Evolutionary conservation across 2,329 filamentous ascomycete species (phyloP), one percentile per base, ranked within the genome.

Genomic region (Pseudogymnoascus sp.): DNA sequence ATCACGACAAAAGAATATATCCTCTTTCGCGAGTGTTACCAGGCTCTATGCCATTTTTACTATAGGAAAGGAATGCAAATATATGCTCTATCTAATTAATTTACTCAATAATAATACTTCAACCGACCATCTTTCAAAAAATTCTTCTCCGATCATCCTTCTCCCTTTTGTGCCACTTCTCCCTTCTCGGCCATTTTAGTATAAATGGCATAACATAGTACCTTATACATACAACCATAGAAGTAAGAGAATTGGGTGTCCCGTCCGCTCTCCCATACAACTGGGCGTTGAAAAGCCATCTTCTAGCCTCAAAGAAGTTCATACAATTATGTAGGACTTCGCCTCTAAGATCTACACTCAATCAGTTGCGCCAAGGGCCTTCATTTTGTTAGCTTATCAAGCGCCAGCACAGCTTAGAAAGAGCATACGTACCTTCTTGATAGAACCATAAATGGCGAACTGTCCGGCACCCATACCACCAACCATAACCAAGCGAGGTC

Each of bases 361-460:
- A 15, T 87, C 87, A 13, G 82, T 85, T 60, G 89, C 90, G 63
- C 87, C 87, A 4, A 91, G 77, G 1, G 81, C 77, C 77, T 86
- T 85, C 89, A 89, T 70, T 89, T 15, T 50, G 2, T 50, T n/a
- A 50, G 44, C 7, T 28, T 79, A 70, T 50, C 23, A 50, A n/a
- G 11, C 21, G 9, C 13, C 15, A 28, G 21, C 15, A 50, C 17
- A 28, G 2, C 6, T n/a, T n/a, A 7, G 21, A 50, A 8, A 28
- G 13, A 50, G 13, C 44, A 50, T 21, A 28, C 44, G 23, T 50
- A 50, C 44, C 44, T 50, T 50, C 44, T 50, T 50, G 23, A 50
- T 73, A 69, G 87, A 83, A 77, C 89, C 91, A 75, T 96, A 96
- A 78, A 96, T 96, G 74, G 89, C 90, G 78, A 95, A 95, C 80